Conservation (phyloP, 179 eudicot species). For the Camellia oleifera region DNA sequence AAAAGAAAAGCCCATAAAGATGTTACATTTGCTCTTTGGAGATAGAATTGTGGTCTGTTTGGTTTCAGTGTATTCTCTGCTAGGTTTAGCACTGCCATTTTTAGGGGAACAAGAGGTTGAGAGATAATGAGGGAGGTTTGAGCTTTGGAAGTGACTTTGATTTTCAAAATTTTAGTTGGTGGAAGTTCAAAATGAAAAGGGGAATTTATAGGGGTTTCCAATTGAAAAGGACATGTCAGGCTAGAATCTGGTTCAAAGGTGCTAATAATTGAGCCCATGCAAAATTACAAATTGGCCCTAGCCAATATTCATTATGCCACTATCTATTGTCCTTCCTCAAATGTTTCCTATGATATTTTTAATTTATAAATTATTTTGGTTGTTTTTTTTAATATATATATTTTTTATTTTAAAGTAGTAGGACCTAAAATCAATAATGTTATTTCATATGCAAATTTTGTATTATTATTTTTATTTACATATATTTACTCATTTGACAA, state of each 20-base stretch:
- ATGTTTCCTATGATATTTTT: too few species aligned
- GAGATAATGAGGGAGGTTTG: neutral
- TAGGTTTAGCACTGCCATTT: constrained; percentile 20
- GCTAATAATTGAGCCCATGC: constrained; percentile 17
- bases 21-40: constrained; percentile 22
- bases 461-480: too few species aligned
- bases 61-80: constrained; percentile 19
- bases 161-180: constrained; percentile 6
- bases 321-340: too few species aligned
- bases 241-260: neutral
- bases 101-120: neutral
- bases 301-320: too few species aligned
- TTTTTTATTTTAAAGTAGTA: too few species aligned
- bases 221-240: constrained; percentile 7
- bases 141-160: neutral
- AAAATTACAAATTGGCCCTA: constrained; percentile 14
- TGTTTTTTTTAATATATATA: too few species aligned
- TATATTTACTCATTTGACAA: too few species aligned
- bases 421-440: too few species aligned
- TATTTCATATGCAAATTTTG: too few species aligned
- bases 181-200: neutral
- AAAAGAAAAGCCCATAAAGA: constrained; percentile 29
- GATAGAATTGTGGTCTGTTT: constrained; percentile 14
- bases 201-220: constrained; percentile 21
- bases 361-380: too few species aligned